These are phyloP conservation scores for Luvunga scandens DNA, from an alignment of 345 rosid species.

Conservation along the genomic window DNA sequence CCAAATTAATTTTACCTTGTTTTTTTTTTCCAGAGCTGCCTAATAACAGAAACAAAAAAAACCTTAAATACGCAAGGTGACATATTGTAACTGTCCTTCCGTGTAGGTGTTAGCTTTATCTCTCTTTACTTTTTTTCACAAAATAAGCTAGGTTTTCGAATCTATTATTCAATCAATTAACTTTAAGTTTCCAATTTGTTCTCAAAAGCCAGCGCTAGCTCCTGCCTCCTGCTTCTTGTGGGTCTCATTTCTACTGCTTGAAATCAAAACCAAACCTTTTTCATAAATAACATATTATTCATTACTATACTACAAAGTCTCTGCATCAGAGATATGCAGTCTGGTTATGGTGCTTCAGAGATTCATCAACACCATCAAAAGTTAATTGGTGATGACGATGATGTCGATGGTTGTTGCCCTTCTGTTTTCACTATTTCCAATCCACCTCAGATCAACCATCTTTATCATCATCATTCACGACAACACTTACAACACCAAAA, in stretches of 20 bases:
- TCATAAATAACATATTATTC: neutral
- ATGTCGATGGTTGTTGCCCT: constrained; percentile 2
- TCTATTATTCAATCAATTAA: neutral
- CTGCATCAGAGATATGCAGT: constrained; percentile 17
- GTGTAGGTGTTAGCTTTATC: constrained; percentile 7
- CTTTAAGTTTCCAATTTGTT: neutral
- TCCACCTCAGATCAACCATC: constrained; percentile 15
- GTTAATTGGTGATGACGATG: constrained; percentile 8
- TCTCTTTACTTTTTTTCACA: neutral
- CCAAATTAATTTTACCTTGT: too few species aligned
- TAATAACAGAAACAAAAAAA: neutral
- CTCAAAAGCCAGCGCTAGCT: neutral
- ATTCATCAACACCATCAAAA: constrained; percentile 9
- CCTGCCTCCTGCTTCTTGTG: neutral
- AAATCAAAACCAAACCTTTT: neutral
- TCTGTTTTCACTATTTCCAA: constrained; percentile 26
- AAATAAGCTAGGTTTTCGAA: neutral
- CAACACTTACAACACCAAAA: constrained; percentile 1
- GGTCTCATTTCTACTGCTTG: neutral
- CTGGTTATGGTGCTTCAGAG: constrained; percentile 15
- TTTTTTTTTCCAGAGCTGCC: neutral
- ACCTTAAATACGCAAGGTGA: constrained; percentile 8
- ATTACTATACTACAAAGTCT: neutral
- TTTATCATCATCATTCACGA: constrained; percentile 1
- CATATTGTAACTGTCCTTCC: neutral